Base-by-base conservation (phyloP, 495 filamentous ascomycete genomes). In the Tetracladium setigerum region DNA sequence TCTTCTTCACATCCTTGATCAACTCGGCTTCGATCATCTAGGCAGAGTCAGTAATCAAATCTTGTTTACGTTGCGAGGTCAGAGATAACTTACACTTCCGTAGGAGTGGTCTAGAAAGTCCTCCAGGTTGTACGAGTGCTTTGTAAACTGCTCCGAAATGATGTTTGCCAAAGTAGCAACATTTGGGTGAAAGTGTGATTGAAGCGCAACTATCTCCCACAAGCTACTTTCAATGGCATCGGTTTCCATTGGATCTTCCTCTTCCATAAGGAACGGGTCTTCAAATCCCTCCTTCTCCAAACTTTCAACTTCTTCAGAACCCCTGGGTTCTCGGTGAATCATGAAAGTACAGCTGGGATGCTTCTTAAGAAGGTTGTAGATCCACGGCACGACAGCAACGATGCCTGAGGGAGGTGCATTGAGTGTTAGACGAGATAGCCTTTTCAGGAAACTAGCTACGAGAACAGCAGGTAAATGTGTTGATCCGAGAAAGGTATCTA, bases 31-130 rank as follows among this genome's bases (percentile, higher is more conserved):
- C 81, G 18, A 96, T 66, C 68, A 99, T 81, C 73, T 87, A 61
- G 27, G 9, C 12, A 35, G 30, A 9, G 4, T 41, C 13, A 44
- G n/a, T 33, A 30, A 11, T 44, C 17, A 14, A 19, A 39, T 15
- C 46, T 7, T 3, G 22, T 27, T 3, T 7, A 6, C 34, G 2
- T 31, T 2, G 27, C 13, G 11, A 31, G 7, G 31, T 38, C 9
- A 4, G n/a, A n/a, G 18, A 17, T 48, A 33, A 78, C 84, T 77
- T 67, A 87, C 84, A 56, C 83, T 89, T 53, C 74, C 78, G 65
- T 97, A 97, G 5, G 86, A 89, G 65, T 96, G 89, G 61, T 97
- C 94, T 44, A 97, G 67, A 66, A 99, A 99, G 57, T 99, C 94
- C 58, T 99, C 94, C 14, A 95, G 57, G 52, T 83, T 86, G 65